phyloP scores from a whole-genome alignment of 164 flowering plant genomes.

The Protea cynaroides region DNA sequence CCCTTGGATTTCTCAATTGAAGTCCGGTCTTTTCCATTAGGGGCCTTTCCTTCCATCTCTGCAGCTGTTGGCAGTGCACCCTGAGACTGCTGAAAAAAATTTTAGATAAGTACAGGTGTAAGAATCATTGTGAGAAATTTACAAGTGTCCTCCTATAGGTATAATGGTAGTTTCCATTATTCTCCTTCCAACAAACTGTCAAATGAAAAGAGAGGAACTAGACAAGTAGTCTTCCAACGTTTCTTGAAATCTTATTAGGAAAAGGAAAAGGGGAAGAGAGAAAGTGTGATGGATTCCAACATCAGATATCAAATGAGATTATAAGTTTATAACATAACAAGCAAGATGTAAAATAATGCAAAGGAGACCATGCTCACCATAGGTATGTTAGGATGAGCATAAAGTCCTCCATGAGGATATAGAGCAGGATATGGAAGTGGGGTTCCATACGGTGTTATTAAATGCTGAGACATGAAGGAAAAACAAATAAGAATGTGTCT shows the following conservation, averaged over 20 bases:
- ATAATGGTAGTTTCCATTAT: background rate
- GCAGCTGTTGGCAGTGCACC: constrained; percentile 26
- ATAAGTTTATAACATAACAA: background rate
- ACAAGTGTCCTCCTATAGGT: background rate
- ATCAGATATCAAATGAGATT: background rate
- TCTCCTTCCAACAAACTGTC: no score
- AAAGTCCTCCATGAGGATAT: constrained; percentile 78
- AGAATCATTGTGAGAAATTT: background rate
- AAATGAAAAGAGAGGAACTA: no score
- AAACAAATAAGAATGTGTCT: constrained; percentile 4
- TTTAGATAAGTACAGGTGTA: background rate
- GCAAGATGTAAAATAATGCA: background rate
- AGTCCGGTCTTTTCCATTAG: constrained; percentile 43
- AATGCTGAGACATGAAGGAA: constrained; percentile 44
- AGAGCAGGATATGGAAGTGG: constrained; percentile 85
- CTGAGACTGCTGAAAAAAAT: constrained; percentile 40
- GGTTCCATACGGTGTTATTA: constrained; percentile 56
- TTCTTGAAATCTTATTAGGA: background rate
- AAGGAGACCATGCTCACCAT: constrained; percentile 34
- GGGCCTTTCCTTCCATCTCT: constrained; percentile 53
- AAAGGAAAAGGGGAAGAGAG: background rate
- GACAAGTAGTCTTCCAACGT: background rate
- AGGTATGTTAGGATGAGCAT: constrained; percentile 74
- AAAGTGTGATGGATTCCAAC: background rate
- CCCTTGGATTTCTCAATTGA: constrained; percentile 61